A percentile compares a stretch with the other conserved stretches of the same genome.
Evolutionary conservation across 2,329 filamentous ascomycete genomes (phyloP).

Genomic region (Biscogniauxia sp.): DNA sequence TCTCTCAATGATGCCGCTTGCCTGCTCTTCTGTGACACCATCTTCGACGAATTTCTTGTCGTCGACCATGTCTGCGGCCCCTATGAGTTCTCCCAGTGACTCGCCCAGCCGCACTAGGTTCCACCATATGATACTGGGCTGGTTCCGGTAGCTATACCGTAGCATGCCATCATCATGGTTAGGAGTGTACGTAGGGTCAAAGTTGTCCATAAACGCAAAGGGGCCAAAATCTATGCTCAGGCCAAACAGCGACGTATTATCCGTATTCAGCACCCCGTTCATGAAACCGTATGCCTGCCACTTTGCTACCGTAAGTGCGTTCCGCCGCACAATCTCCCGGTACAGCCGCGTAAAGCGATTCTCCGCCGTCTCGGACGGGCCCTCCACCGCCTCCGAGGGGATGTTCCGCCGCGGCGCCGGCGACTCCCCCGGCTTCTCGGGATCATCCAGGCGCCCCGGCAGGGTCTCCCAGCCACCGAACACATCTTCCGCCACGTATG

Average conservation of each 20-base stretch:
- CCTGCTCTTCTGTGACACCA: conserved; percentile 68
- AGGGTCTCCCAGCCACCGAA: conserved; percentile 85
- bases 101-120: conserved; percentile 92
- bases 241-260: conserved; percentile 90
- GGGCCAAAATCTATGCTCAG: conserved; percentile 93
- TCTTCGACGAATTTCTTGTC: conserved; percentile 66
- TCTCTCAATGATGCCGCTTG: conserved; percentile 68
- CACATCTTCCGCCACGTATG: conserved; percentile 84
- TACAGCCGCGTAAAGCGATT: conserved; percentile 88
- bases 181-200: conserved; percentile 90
- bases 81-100: conserved; percentile 82
- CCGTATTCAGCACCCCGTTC: conserved; percentile 96
- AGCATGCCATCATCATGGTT: conserved; percentile 92
- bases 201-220: conserved; percentile 97
- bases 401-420: conserved; percentile 51
- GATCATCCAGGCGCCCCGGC: conserved; percentile 58
- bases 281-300: conserved; percentile 99
- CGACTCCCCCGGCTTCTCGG: conserved; percentile 46
- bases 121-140: conserved; percentile 98
- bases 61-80: conserved; percentile 71
- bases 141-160: conserved; percentile 89
- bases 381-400: conserved; percentile 59
- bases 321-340: conserved; percentile 80
- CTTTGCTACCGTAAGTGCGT: conserved; percentile 81
- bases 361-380: conserved; percentile 65